Evolutionary conservation across 345 rosid species (phyloP).

Genomic region (Citrus inodora): DNA sequence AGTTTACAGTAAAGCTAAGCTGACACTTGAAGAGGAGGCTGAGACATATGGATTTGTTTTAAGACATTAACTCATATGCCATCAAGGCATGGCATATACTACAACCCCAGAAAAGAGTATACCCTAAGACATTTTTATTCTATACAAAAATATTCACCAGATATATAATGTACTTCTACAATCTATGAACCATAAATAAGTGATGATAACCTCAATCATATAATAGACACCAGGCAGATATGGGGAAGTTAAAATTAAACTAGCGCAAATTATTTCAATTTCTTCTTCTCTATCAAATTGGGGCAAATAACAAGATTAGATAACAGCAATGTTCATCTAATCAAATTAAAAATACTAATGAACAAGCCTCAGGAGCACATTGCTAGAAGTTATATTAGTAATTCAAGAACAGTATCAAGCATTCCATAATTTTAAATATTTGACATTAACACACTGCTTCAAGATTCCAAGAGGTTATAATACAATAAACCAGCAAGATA

Average conservation of each 20-base stretch:
- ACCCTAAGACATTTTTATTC: neutral
- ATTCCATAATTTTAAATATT: neutral
- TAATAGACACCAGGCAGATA: neutral
- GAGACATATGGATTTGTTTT: neutral
- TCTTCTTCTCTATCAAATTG: neutral
- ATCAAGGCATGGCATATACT: neutral
- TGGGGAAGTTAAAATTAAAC: neutral
- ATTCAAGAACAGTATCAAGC: neutral
- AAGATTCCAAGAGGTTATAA: neutral
- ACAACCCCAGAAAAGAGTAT: neutral
- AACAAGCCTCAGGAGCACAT: neutral
- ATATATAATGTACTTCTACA: neutral
- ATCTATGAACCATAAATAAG: neutral
- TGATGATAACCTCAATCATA: neutral
- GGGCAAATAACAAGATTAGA: constrained; percentile 3
- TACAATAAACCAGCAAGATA: constrained; percentile 13
- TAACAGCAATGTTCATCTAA: neutral
- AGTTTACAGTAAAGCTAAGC: neutral
- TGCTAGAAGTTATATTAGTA: neutral
- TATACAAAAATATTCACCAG: neutral
- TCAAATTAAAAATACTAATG: neutral
- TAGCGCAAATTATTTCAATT: neutral
- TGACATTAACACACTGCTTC: constrained; percentile 6
- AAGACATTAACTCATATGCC: neutral
- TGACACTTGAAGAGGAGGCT: neutral